Percentiles rank a stretch among this genome's conserved stretches.
Conservation (phyloP, 1,284 basidiomycete species). For the Porphyrellus sp. region DNA sequence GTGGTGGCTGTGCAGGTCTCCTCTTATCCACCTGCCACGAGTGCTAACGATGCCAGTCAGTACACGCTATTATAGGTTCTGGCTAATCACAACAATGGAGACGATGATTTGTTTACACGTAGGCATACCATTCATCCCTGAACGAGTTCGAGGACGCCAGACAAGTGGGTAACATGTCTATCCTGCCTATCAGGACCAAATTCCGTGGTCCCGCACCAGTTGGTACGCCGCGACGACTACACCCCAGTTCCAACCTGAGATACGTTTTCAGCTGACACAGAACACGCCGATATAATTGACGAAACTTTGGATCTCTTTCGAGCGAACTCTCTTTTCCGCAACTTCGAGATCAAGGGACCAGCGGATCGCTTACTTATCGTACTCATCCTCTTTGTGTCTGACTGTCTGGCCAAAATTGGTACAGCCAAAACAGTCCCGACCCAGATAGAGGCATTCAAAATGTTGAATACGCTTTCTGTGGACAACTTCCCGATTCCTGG, state of each 20-base stretch:
- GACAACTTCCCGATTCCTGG: conserved; percentile 94
- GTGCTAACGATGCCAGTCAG: conserved; percentile 29
- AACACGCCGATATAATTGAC: conserved; percentile 88
- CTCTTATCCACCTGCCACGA: not conserved
- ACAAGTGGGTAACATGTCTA: conserved; percentile 85
- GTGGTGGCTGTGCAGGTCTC: conserved; percentile 14
- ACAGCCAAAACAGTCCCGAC: conserved; percentile 60
- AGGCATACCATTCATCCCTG: conserved; percentile 97
- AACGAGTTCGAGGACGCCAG: conserved; percentile 84
- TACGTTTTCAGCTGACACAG: conserved; percentile 61
- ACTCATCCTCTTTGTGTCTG: conserved; percentile 96
- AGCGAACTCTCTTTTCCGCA: conserved; percentile 98
- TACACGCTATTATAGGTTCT: conserved; percentile 9
- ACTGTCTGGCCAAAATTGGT: conserved; percentile 91
- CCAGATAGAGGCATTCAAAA: conserved; percentile 86
- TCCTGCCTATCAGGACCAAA: conserved; percentile 90
- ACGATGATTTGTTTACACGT: conserved; percentile 2
- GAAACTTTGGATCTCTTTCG: conserved; percentile 97
- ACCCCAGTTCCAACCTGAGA: conserved; percentile 1
- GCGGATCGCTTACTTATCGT: conserved; percentile 97
- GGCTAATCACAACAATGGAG: not conserved
- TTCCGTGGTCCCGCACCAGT: conserved; percentile 89
- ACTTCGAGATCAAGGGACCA: conserved; percentile 99
- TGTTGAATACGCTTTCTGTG: conserved; percentile 86
- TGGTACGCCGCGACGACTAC: conserved; percentile 44